Base-by-base conservation (phyloP, 176 grass and related monocot species). In the Poa annua region DNA sequence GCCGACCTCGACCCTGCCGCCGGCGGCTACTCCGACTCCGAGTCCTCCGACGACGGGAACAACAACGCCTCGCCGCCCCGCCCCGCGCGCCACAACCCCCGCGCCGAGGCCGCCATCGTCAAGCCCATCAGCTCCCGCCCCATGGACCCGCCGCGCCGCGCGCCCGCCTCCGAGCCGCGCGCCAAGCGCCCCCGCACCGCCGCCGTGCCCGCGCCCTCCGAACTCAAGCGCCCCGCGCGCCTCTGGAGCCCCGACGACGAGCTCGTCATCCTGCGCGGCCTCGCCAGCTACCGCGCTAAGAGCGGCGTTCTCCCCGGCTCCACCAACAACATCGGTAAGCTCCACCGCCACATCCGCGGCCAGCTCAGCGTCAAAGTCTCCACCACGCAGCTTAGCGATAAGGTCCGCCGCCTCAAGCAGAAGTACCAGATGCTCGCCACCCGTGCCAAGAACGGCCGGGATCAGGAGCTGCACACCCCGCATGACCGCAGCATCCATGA, bases 101-200 rank as follows among this genome's bases (percentile, higher is more conserved):
- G 85, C 69, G 67, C 78, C 32, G 85, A 79, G 20, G 92, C 88
- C 2, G 71, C 87, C 48, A 79, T 86, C 48, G 88, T 95, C 76
- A 95, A 95, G 85, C 87, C 89, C 64, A 85, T 95, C 65, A 92
- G 85, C 82, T 90, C 93, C 39, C 83, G 83, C 49, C 90, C 89
- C 64, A 95, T 92, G 92, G 87, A 88, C 48, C 79, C 61, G 26
- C 77, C 82, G 3, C 44, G 2, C 0, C 69, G 69, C 75, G 64
- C 68, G 32, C 75, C 79, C 25, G 70, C 86, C 11, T 48, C 76
- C 12, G 82, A 84, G 62, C 76, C 84, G 70, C 90, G 77, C 26
- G 10, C 21, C 29, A 92, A 92, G 91, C 88, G 85, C 33, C 84
- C 87, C 4, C 88, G 88, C 71, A 89, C 48, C 56, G 57, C 44